phyloP scores from a whole-genome alignment of 2,329 filamentous ascomycete species.

The Corinectria fuckeliana region DNA sequence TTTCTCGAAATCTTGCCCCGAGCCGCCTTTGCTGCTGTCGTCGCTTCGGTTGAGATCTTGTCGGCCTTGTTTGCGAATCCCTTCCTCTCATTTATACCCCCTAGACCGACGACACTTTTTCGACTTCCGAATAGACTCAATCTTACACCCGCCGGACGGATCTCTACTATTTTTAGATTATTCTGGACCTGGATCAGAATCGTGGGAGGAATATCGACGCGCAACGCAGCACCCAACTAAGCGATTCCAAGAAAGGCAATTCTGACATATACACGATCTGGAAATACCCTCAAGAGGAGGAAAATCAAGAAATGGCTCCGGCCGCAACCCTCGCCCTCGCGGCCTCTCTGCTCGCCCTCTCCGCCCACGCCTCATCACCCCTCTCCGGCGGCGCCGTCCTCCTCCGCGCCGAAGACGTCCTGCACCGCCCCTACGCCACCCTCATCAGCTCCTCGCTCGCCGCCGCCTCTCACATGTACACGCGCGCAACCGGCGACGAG shows the following conservation, averaged over 20 bases:
- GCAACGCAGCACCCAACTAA: not conserved
- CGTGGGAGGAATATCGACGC: not conserved
- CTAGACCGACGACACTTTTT: slow-evolving; percentile 2
- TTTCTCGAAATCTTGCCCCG: not conserved
- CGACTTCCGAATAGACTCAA: slow-evolving; percentile 13
- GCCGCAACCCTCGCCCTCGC: slow-evolving; percentile 27
- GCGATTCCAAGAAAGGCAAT: not conserved
- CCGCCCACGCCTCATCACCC: slow-evolving; percentile 25
- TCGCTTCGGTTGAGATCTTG: not conserved
- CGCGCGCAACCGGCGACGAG: slow-evolving; percentile 20
- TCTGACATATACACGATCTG: not conserved
- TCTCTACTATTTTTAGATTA: not conserved
- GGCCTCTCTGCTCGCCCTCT: slow-evolving; percentile 29
- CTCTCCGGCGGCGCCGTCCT: slow-evolving; percentile 25
- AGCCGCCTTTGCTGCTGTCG: not conserved
- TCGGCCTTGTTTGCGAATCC: not conserved
- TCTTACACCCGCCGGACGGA: slow-evolving; percentile 15
- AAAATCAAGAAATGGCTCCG: slow-evolving; percentile 28
- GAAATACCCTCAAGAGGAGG: slow-evolving; percentile 1
- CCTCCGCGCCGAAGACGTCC: slow-evolving; percentile 40
- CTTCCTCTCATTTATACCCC: slow-evolving; percentile 8
- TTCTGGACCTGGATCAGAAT: not conserved
- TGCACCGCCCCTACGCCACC: slow-evolving; percentile 39
- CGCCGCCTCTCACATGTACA: no score
- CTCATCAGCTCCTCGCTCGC: slow-evolving; percentile 26